Evolutionary conservation across 1,284 basidiomycete species (phyloP).

Genomic region (Ceratobasidium sp.): DNA sequence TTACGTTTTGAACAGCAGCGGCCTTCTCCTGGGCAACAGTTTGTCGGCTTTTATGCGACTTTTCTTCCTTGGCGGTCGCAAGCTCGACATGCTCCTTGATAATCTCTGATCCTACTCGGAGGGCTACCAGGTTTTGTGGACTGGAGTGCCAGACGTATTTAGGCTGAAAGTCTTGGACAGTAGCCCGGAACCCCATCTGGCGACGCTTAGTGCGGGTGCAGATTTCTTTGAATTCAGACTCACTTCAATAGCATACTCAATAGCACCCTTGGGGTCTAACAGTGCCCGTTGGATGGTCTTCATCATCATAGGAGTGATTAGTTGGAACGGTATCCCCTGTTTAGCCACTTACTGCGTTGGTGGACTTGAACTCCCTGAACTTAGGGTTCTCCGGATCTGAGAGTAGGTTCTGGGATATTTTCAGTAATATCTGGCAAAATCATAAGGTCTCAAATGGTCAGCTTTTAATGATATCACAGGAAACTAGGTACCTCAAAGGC

Average conservation of each 20-base stretch:
- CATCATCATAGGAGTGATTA: conserved; percentile 34
- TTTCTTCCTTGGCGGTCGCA: conserved; percentile 69
- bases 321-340: conserved; percentile 62
- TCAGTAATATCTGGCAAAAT: conserved; percentile 69
- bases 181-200: conserved; percentile 78
- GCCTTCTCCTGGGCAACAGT: conserved; percentile 70
- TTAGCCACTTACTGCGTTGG: conserved; percentile 69
- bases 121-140: conserved; percentile 64
- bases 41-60: conserved; percentile 61
- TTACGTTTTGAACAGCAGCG: conserved; percentile 68
- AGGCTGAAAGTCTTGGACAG: conserved; percentile 71
- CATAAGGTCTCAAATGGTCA: neutral
- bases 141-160: conserved; percentile 71
- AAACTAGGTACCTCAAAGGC: conserved; percentile 69
- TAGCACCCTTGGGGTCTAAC: conserved; percentile 71
- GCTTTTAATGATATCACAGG: neutral
- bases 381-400: conserved; percentile 77
- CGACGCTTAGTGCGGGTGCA: neutral
- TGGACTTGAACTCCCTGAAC: conserved; percentile 78
- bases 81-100: conserved; percentile 71
- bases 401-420: conserved; percentile 78
- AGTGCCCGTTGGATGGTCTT: conserved; percentile 45
- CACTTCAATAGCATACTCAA: conserved; percentile 83
- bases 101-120: conserved; percentile 73
- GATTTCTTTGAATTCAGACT: conserved; percentile 50